Conservation (phyloP, 129 eudicot genomes). For the Oenanthe sinensis region DNA sequence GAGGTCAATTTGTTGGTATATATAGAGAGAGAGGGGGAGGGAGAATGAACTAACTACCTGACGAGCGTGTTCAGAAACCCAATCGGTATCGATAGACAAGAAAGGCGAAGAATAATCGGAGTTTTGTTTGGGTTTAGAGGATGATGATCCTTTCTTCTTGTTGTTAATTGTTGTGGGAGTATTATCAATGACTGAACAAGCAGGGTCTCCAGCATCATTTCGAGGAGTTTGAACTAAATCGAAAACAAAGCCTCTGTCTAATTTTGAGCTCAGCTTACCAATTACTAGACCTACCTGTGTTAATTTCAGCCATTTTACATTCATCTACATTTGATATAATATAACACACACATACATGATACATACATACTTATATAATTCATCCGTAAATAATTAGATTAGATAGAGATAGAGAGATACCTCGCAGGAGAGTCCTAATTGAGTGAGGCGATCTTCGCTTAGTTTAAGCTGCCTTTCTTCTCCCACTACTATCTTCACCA, state of each 20-base stretch:
- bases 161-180: neutral
- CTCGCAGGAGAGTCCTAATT: slow-evolving; percentile 31
- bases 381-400: neutral
- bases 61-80: slow-evolving; percentile 1
- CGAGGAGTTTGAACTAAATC: slow-evolving; percentile 44
- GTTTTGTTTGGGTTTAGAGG: neutral
- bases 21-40: too few relatives aligned
- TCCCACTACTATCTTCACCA: slow-evolving; percentile 51
- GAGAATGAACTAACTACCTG: neutral
- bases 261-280: slow-evolving; percentile 34
- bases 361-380: neutral
- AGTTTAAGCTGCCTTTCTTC: slow-evolving; percentile 37
- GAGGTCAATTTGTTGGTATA: too few relatives aligned
- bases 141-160: neutral
- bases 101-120: neutral
- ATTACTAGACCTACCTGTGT: slow-evolving; percentile 44
- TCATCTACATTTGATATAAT: neutral
- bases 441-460: slow-evolving; percentile 39
- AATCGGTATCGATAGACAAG: neutral
- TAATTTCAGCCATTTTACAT: neutral
- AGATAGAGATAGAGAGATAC: slow-evolving; percentile 4
- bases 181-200: slow-evolving; percentile 29
- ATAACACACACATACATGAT: too few relatives aligned
- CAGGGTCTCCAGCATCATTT: slow-evolving; percentile 44
- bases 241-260: slow-evolving; percentile 41